Base-by-base conservation (phyloP, 352 stramenopile genomes). In the Globisporangium uncinulatum region DNA sequence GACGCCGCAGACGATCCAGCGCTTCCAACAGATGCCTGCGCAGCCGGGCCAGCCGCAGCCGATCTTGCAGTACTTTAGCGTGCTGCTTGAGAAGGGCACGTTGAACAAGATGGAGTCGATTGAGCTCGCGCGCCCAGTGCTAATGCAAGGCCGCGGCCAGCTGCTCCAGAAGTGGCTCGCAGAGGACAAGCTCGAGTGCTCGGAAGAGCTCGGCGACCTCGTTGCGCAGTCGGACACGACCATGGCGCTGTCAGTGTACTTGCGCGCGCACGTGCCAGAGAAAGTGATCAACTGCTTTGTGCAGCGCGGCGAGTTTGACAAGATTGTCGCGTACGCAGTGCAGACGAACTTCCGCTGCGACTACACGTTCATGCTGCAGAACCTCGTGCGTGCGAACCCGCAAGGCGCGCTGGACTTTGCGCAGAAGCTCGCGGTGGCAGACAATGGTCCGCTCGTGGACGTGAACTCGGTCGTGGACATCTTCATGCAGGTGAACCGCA, bases 231-330 rank as follows among this genome's bases (percentile, higher is more conserved):
- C 89, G 43, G 97, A 99, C 75, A 95, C 91, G 9, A 98, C 96
- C 9, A 98, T 99, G 92, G 97, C 97, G 6, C 82, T 99, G 43
- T 98, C 89, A 43, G 95, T 99, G 8, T 99, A 99, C 74, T 80
- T 99, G 59, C 87, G 96, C 53, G 88, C 87, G 36, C 97, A 99
- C 63, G 96, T 97, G 49, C 97, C 98, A 29, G 96, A 98, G 55
- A 99, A 99, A 83, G 98, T 99, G 36, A 98, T 99, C 65, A 98
- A 99, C 66, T 99, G 96, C 77, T 99, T 99, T 71, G 92, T 99
- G 13, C 95, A 99, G 79, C 84, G 94, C 37, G 97, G 97, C 50
- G 97, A 99, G 73, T 99, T 99, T 66, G 97, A 99, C 66, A 99
- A 99, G 86, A 99, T 99, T 69, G 94, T 99, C 36, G 91, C 96